Base-by-base conservation (phyloP, 768 basidiomycete species). In the Rhizopogon rudus region DNA sequence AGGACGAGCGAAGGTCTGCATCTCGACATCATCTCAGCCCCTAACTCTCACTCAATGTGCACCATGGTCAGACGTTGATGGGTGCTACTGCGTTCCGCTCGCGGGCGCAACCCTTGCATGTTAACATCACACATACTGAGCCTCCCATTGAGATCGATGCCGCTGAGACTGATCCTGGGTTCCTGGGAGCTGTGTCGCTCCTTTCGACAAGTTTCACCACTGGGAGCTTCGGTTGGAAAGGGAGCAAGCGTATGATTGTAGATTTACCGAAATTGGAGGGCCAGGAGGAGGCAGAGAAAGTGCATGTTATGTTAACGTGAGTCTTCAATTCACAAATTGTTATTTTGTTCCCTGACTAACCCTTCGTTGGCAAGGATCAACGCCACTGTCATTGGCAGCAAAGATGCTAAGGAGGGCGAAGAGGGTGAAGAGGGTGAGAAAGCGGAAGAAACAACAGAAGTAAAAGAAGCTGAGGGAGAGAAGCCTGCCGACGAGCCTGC, bases 221-320 rank as follows among this genome's bases (percentile, higher is more conserved):
- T 0, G 88, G 90, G 10, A 88, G 87, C 64, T 90, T 87, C 66
- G 91, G 91, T 16, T 93, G 91, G 91, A 92, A 91, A 67, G 90
- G 86, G 2, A 80, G 69, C 67, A 87, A 84, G 67, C 79, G 83
- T 25, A 69, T 91, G 56, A 77, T 75, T 1, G 76, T 93, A 50
- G 86, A 90, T 62, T 66, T 92, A 14, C 74, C 80, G 53, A 75
- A 76, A 53, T 64, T 72, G 0, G 78, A 81, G 14, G 72, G 68
- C 14, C 75, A 68, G 13, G 81, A 73, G 41, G 73, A 77, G 52
- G 83, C 78, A 67, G 82, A 83, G 68, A 84, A 80, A 57, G 86
- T 92, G 2, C 80, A 87, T 62, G 86, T 92, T 10, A 82, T 80
- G 77, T 67, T 93, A 56, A 83, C 81, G 86, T 91, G 66, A 61